phyloP scores from a whole-genome alignment of 1,284 basidiomycete species.

The Trichosporon asahii region DNA sequence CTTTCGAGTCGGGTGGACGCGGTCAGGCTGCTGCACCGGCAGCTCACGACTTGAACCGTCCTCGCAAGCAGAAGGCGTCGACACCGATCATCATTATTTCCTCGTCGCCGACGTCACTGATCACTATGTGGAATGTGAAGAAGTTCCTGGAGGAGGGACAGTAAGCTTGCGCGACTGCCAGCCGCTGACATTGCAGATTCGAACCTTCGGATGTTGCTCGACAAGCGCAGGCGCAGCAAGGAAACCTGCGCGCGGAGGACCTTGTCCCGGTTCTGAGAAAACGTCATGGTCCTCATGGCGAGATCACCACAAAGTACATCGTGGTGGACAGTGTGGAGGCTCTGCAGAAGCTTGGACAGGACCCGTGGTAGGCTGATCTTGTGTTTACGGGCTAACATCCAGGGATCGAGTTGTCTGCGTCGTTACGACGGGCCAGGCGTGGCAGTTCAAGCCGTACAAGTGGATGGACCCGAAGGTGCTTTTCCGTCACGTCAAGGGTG shows the following conservation, averaged over 20 bases:
- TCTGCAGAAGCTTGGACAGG: conserved; percentile 80
- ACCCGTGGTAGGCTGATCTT: conserved; percentile 65
- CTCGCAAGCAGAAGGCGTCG: conserved; percentile 47
- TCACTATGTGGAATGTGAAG: conserved; percentile 98
- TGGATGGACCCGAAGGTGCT: conserved; percentile 88
- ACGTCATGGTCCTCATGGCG: conserved; percentile 55
- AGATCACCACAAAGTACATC: conserved; percentile 60
- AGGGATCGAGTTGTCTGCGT: conserved; percentile 91
- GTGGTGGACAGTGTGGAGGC: conserved; percentile 92
- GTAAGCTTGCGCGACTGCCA: conserved; percentile 54
- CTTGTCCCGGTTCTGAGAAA: conserved; percentile 77
- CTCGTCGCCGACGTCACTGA: conserved; percentile 86
- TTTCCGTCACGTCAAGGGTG: conserved; percentile 91
- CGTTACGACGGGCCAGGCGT: conserved; percentile 93
- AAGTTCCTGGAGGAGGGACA: conserved; percentile 84
- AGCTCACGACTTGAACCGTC: conserved; percentile 29
- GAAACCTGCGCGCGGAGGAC: conserved; percentile 74
- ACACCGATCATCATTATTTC: conserved; percentile 96
- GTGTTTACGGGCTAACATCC: conserved; percentile 12
- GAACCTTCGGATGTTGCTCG: conserved; percentile 73
- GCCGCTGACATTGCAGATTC: conserved; percentile 58
- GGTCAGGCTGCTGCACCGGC: conserved; percentile 18
- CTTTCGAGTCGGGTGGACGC: conserved; percentile 32
- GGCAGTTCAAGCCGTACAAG: conserved; percentile 96
- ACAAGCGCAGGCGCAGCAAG: conserved; percentile 54